Base-by-base conservation (phyloP, 2,329 filamentous ascomycete species). In the Volutella citrinella region DNA sequence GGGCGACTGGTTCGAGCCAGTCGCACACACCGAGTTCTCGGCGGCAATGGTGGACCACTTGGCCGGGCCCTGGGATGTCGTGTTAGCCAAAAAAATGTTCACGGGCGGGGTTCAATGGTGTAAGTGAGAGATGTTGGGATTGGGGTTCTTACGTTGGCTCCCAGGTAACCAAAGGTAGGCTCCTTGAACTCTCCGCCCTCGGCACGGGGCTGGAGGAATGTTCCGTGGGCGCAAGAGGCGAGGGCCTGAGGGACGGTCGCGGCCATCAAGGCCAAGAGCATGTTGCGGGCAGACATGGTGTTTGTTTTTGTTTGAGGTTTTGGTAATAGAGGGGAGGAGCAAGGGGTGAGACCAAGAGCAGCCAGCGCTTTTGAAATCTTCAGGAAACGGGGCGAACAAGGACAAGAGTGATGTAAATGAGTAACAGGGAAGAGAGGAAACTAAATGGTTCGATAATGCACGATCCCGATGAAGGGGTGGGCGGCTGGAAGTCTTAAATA, bases 1-100 rank as follows among this genome's bases (percentile, higher is more conserved):
- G 33, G 76, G 76, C 1, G 74, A 78, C 54, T 80, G 76, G 32
- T 63, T 56, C 11, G 46, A 62, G 21, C 76, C 74, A 4, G 51
- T 57, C 23, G 65, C 66, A 51, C 76, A 80, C 10, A 60, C 52
- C 9, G 52, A 50, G 53, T 76, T 75, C 12, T 59, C 57, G 10
- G 46, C 39, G 29, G 63, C 54, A 17, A 77, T 58, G 5, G 57
- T 57, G 22, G 68, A 63, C 75, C 74, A 79, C 55, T 70, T 72
- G 35, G 74, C 56, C 1, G 75, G 74, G 6, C 74, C 74, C 23
- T 57, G 5, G n/a, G n/a, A n/a, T n/a, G n/a, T n/a, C n/a, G n/a
- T n/a, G n/a, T n/a, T n/a, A n/a, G n/a, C n/a, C n/a, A n/a, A n/a
- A n/a, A n/a, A n/a, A n/a, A n/a, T n/a, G n/a, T n/a, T n/a, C n/a